Percentiles rank a stretch among this genome's conserved stretches.
These are phyloP conservation scores for Pyrenochaeta sp. DNA, from an alignment of 2,329 filamentous ascomycete genomes.

Conservation along the genomic window DNA sequence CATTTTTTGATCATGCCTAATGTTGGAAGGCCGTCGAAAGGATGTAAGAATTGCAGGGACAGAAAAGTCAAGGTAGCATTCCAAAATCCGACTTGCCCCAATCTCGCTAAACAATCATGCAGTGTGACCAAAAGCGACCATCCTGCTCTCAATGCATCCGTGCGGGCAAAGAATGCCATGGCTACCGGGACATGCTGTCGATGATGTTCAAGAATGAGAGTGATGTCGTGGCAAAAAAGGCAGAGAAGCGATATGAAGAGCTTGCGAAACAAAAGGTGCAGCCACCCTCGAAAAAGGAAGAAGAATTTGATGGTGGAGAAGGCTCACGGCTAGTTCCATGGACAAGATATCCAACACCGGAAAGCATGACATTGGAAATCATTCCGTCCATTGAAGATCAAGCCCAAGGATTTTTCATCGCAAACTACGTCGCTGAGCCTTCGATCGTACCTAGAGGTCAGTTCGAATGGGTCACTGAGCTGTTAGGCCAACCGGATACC, in stretches of 20 bases:
- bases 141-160: constrained; percentile 45
- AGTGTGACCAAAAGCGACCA: constrained; percentile 46
- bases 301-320: neutral
- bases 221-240: constrained; percentile 33
- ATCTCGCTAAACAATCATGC: neutral
- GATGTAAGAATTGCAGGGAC: constrained; percentile 42
- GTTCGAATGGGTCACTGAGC: constrained; percentile 37
- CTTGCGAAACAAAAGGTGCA: constrained; percentile 21
- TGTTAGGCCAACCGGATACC: constrained; percentile 24
- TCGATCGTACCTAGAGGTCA: constrained; percentile 33
- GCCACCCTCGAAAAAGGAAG: neutral
- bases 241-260: constrained; percentile 33
- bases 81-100: neutral
- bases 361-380: constrained; percentile 17
- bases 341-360: constrained; percentile 21
- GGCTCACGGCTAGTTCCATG: neutral
- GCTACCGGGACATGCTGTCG: constrained; percentile 40
- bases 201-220: constrained; percentile 46
- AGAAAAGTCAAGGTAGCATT: constrained; percentile 40
- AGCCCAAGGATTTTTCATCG: constrained; percentile 40
- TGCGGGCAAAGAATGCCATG: constrained; percentile 35
- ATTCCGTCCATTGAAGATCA: constrained; percentile 38
- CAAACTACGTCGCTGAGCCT: constrained; percentile 37
- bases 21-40: constrained; percentile 42
- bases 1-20: constrained; percentile 30